Evolutionary conservation across 345 rosid species (phyloP).

Genomic region (Arabidopsis thaliana): DNA sequence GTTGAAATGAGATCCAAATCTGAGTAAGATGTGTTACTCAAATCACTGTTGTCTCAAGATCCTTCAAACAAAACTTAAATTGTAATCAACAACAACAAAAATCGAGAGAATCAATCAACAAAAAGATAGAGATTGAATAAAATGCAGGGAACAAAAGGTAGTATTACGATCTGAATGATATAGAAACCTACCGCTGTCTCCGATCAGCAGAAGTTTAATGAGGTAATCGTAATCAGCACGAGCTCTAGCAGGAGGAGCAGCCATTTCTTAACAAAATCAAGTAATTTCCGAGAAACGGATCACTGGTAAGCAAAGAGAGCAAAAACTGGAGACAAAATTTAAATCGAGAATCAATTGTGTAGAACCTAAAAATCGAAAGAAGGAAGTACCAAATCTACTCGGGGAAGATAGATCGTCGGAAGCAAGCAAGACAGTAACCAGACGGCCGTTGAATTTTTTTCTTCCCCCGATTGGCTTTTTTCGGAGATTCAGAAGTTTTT

Average conservation of each 20-base stretch:
- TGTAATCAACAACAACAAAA: background rate
- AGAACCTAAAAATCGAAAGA: background rate
- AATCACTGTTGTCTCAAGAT: background rate
- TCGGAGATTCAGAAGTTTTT: conserved; percentile 17
- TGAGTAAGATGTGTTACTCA: background rate
- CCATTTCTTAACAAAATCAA: conserved; percentile 44
- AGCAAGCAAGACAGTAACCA: conserved; percentile 47
- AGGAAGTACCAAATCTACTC: conserved; percentile 51
- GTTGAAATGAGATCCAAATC: conserved; percentile 11
- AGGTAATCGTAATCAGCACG: conserved; percentile 84
- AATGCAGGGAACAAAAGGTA: conserved; percentile 1
- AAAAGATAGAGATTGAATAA: background rate
- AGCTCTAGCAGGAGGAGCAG: conserved; percentile 83
- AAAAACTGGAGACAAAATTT: background rate
- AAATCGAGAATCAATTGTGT: conserved; percentile 1
- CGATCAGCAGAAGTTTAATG: conserved; percentile 66
- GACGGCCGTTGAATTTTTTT: conserved; percentile 53
- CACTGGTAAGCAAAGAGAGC: conserved; percentile 9
- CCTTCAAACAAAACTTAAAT: background rate
- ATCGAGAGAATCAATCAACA: background rate
- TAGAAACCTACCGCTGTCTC: conserved; percentile 44
- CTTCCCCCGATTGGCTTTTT: conserved; percentile 27
- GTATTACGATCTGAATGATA: background rate
- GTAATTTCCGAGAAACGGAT: background rate
- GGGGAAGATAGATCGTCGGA: conserved; percentile 39